Base-by-base conservation (phyloP, 805 yeast genomes). In the Ogataea pignaliae region DNA sequence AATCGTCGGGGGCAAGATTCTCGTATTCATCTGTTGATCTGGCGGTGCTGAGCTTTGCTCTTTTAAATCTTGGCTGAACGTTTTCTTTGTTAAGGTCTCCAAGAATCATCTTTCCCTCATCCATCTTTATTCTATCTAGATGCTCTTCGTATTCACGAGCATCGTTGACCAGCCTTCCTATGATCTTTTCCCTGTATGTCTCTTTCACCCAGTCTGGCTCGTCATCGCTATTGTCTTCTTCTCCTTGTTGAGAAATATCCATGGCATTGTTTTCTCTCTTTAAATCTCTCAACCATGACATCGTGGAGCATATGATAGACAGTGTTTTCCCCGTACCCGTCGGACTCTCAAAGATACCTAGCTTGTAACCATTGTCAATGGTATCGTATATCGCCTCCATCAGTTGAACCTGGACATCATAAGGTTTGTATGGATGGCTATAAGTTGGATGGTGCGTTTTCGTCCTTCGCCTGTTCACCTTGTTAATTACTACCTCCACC, bases 291-390 rank as follows among this genome's bases (percentile, higher is more conserved):
- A 90, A 68, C 96, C 96, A 90, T 0, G 90, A 78, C 76, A 90
- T 73, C 0, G 91, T 70, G 0, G 95, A 78, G 59, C 97, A 91
- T 3, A 91, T 85, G 37, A 90, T 65, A 0, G 96, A 88, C 3
- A 91, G 67, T 0, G 97, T 89, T 63, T 90, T 90, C 3, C 98
- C 97, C 1, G 90, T 87, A 7, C 98, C 98, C 0, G 98, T 90
- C 0, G 98, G 98, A 45, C 93, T 83, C 60, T 90, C 97, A 56
- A 90, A 83, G 1, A 90, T 70, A 0, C 95, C 96, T 2, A 90
- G 69, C 57, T 85, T 87, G 54, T 71, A 75, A 36, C 56, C 61
- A 11, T 61, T 47, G 10, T 71, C 69, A 14, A 90, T 69, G 1
- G 86, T 73, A 18, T 75, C 75, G 53, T 85, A 85, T n/a, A 91